These are phyloP conservation scores for Heterotrichella gracilis DNA, from an alignment of 352 stramenopile species.

Conservation along the genomic window DNA sequence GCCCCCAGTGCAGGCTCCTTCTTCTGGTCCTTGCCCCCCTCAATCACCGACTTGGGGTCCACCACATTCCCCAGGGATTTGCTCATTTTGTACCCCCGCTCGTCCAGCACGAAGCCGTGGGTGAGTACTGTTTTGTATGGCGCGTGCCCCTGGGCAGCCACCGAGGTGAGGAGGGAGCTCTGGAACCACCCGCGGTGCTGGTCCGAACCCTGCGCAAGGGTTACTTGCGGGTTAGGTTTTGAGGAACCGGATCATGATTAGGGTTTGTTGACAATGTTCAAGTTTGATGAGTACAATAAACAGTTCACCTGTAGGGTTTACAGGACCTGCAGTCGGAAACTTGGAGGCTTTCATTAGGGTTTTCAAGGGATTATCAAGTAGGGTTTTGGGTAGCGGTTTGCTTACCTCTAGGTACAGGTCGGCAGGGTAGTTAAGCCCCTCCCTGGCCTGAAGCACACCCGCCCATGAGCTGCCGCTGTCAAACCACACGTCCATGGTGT, in stretches of 20 bases:
- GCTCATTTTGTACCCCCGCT: constrained; percentile 89
- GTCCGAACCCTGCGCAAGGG: constrained; percentile 44
- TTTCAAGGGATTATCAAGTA: too few relatives aligned
- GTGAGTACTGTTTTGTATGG: constrained; percentile 86
- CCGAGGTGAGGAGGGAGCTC: constrained; percentile 64
- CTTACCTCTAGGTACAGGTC: constrained; percentile 84
- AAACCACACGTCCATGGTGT: constrained; percentile 98
- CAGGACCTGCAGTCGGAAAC: too few relatives aligned
- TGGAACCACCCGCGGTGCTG: constrained; percentile 96
- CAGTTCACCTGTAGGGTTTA: too few relatives aligned
- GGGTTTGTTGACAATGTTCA: not conserved
- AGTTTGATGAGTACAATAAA: not conserved
- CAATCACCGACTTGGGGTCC: constrained; percentile 62
- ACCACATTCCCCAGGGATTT: constrained; percentile 89
- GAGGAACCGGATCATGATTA: constrained; percentile 9
- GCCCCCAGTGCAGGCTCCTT: constrained; percentile 48
- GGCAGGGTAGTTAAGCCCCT: constrained; percentile 37
- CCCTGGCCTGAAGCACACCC: too few relatives aligned
- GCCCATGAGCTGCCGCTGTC: constrained; percentile 59
- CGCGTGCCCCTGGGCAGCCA: constrained; percentile 29
- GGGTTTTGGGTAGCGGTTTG: too few relatives aligned
- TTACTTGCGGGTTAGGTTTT: not conserved
- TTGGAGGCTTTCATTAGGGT: too few relatives aligned
- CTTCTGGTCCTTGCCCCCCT: constrained; percentile 34
- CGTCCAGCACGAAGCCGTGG: constrained; percentile 90